Conservation (phyloP, 1,284 basidiomycete species). For the Sanghuangporus baumii region DNA sequence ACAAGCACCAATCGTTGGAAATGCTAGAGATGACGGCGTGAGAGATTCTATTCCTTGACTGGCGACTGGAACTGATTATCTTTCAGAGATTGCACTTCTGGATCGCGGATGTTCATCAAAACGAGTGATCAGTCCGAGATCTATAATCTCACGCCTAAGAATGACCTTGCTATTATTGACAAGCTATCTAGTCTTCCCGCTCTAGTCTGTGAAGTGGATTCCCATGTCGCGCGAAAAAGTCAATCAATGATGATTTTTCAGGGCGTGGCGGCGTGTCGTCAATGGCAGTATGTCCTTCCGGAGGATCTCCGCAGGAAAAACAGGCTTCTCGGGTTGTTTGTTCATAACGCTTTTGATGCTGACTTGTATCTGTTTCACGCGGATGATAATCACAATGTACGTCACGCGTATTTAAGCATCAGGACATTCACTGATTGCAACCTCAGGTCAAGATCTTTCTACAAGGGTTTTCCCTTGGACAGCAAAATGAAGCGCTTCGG, state of each 20-base stretch:
- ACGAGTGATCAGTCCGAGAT: background rate
- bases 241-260: background rate
- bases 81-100: background rate
- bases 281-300: background rate
- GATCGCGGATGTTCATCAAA: background rate
- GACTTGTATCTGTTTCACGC: background rate
- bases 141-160: background rate
- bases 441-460: background rate
- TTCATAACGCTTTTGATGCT: background rate
- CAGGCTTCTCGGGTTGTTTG: background rate
- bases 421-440: background rate
- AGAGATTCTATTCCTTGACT: background rate
- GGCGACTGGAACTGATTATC: background rate
- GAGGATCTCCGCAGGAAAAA: background rate
- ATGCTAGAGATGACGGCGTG: background rate
- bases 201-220: background rate
- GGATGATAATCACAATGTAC: background rate
- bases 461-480: background rate
- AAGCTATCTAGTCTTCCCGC: background rate
- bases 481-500: background rate
- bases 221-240: background rate
- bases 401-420: background rate
- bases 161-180: background rate
- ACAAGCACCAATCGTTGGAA: background rate
- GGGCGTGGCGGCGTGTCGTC: background rate